Percentiles rank a stretch among this genome's conserved stretches.
phyloP scores from a whole-genome alignment of 1,284 basidiomycete genomes.

The Phlebopus sp. region DNA sequence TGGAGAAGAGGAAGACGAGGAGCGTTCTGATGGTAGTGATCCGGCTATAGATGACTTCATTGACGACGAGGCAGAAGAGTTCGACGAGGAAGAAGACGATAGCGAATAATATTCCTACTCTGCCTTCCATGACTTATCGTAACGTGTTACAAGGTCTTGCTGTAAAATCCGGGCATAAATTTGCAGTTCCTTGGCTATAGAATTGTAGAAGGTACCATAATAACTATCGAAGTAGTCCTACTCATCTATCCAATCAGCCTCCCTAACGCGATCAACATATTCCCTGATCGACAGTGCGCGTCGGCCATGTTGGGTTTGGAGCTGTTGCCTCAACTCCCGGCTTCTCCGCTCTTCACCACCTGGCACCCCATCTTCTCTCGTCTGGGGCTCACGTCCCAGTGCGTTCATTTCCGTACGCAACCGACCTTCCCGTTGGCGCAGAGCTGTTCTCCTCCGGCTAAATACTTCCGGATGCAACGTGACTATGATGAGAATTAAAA shows the following conservation, averaged over 20 bases:
- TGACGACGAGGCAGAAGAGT: slow-evolving; percentile 74
- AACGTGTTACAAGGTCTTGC: no score
- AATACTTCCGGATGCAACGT: slow-evolving; percentile 75
- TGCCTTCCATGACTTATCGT: no score
- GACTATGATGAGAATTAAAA: slow-evolving; percentile 54
- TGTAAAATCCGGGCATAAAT: slow-evolving; percentile 3
- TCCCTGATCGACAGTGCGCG: slow-evolving; percentile 60
- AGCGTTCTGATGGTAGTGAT: slow-evolving; percentile 51
- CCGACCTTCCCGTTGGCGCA: slow-evolving; percentile 63
- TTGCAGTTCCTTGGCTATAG: background rate
- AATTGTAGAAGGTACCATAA: slow-evolving; percentile 3
- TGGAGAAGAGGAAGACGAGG: slow-evolving; percentile 48
- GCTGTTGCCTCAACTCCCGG: slow-evolving; percentile 34
- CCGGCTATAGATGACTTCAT: slow-evolving; percentile 61
- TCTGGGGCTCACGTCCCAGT: slow-evolving; percentile 37
- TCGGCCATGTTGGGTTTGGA: slow-evolving; percentile 47
- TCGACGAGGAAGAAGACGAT: slow-evolving; percentile 58
- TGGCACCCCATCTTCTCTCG: slow-evolving; percentile 34
- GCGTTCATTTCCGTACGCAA: slow-evolving; percentile 64
- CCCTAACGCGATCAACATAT: slow-evolving; percentile 64
- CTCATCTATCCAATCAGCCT: slow-evolving; percentile 71
- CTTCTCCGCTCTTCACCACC: slow-evolving; percentile 32
- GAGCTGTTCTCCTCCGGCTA: slow-evolving; percentile 59
- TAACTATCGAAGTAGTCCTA: slow-evolving; percentile 20
- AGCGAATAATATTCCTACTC: slow-evolving; percentile 41